phyloP scores from a whole-genome alignment of 331 rosid species.

The Acacia concinna region DNA sequence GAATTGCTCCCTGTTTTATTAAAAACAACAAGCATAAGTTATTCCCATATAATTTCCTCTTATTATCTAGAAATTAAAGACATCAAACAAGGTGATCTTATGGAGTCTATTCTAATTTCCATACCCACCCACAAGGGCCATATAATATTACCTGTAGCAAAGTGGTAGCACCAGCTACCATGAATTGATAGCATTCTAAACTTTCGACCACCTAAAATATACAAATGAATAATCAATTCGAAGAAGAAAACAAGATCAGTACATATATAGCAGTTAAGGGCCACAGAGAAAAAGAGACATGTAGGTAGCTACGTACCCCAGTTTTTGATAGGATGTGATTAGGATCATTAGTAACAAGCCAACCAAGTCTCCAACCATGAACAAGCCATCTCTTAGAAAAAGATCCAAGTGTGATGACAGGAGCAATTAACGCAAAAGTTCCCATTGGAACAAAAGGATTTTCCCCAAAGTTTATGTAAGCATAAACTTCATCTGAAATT shows the following conservation, averaged over 20 bases:
- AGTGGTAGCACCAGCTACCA: conserved; percentile 34
- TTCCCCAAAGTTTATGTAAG: conserved; percentile 30
- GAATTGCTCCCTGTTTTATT: conserved; percentile 48
- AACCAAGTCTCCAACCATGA: conserved; percentile 58
- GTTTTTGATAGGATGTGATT: conserved; percentile 23
- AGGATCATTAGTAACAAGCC: conserved; percentile 47
- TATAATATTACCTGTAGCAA: conserved; percentile 34
- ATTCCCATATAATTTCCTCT: no score
- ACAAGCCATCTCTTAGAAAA: conserved; percentile 48
- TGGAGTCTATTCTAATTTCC: no score
- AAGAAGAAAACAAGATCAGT: neutral
- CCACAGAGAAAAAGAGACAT: neutral
- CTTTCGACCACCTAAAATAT: conserved; percentile 31
- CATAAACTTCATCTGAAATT: conserved; percentile 52
- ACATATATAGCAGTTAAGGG: neutral
- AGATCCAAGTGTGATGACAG: conserved; percentile 55
- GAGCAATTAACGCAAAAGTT: conserved; percentile 37
- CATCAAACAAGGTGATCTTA: no score
- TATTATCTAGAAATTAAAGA: no score
- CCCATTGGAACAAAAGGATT: conserved; percentile 51
- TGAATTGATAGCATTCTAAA: neutral
- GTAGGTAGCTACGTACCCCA: conserved; percentile 27
- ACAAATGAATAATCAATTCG: neutral
- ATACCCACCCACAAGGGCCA: neutral
- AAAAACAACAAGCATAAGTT: neutral